These are phyloP conservation scores for Penicillium sp. DNA, from an alignment of 2,329 filamentous ascomycete species.

Conservation along the genomic window DNA sequence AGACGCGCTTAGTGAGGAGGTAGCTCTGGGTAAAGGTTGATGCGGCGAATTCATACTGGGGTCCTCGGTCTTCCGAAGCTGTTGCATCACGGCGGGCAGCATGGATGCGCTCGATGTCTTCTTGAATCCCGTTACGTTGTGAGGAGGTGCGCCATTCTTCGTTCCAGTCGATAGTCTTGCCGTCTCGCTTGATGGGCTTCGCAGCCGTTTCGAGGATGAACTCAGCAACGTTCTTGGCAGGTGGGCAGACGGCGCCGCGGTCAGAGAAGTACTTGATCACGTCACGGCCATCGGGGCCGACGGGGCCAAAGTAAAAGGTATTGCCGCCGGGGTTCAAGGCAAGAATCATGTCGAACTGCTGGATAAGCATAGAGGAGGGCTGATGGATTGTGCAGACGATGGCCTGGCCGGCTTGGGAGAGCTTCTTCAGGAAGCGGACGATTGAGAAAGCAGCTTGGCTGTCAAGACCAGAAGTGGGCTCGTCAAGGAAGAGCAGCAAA, in stretches of 20 bases:
- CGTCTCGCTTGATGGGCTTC: slow-evolving; percentile 60
- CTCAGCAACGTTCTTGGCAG: slow-evolving; percentile 68
- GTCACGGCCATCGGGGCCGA: slow-evolving; percentile 68
- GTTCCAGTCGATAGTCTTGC: slow-evolving; percentile 71
- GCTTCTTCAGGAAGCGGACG: slow-evolving; percentile 70
- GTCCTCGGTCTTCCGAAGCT: slow-evolving; percentile 43
- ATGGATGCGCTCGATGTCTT: slow-evolving; percentile 70
- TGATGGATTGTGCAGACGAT: slow-evolving; percentile 78
- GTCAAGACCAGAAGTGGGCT: slow-evolving; percentile 73
- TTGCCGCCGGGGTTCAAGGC: slow-evolving; percentile 71
- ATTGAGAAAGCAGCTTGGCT: slow-evolving; percentile 72
- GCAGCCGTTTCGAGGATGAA: slow-evolving; percentile 70
- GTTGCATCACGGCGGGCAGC: slow-evolving; percentile 59
- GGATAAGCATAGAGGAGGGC: slow-evolving; percentile 69
- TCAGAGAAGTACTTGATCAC: slow-evolving; percentile 72
- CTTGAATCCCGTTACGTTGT: slow-evolving; percentile 62
- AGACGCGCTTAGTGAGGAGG: slow-evolving; percentile 71
- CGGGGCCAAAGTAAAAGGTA: slow-evolving; percentile 74
- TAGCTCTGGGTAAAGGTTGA: slow-evolving; percentile 66
- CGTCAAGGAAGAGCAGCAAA: slow-evolving; percentile 72
- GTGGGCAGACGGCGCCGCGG: slow-evolving; percentile 69
- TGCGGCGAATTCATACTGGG: slow-evolving; percentile 67
- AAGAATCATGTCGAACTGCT: slow-evolving; percentile 76
- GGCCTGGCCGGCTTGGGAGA: slow-evolving; percentile 69
- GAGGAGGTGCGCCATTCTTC: slow-evolving; percentile 73